Evolutionary conservation across 2,329 filamentous ascomycete species (phyloP).

Genomic region (Nigrospora osmanthi): DNA sequence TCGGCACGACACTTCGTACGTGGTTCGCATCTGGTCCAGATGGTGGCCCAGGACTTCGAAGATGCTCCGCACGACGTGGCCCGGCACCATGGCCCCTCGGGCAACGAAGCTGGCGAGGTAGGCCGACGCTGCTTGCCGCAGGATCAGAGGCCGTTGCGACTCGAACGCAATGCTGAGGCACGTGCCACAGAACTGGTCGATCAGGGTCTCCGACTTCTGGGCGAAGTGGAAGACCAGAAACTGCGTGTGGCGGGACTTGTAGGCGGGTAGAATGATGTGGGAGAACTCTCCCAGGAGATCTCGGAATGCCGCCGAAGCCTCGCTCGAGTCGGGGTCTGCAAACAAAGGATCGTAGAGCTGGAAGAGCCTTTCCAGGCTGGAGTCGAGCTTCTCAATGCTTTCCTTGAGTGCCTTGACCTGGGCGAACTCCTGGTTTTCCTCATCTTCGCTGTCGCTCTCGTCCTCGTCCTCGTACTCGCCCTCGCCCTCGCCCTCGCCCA

Average conservation of each 20-base stretch:
- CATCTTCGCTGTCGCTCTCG: conserved; percentile 62
- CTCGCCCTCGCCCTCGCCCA: conserved; percentile 36
- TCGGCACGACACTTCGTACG: conserved; percentile 66
- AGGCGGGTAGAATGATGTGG: conserved; percentile 80
- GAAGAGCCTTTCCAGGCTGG: conserved; percentile 82
- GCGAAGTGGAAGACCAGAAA: conserved; percentile 95
- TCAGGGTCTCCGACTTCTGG: conserved; percentile 69
- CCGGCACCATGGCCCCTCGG: conserved; percentile 73
- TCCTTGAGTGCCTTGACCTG: conserved; percentile 67
- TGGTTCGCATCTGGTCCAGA: conserved; percentile 64
- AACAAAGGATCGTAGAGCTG: conserved; percentile 72
- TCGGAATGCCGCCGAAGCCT: conserved; percentile 66
- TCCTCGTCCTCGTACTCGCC: conserved; percentile 62
- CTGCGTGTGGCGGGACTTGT: conserved; percentile 87
- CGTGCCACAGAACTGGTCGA: conserved; percentile 74
- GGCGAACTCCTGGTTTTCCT: conserved; percentile 55
- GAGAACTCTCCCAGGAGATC: conserved; percentile 80
- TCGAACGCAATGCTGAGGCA: conserved; percentile 68
- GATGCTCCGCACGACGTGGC: conserved; percentile 70
- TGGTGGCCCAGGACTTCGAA: conserved; percentile 73
- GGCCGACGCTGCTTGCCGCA: conserved; percentile 78
- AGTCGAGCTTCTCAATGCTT: conserved; percentile 86
- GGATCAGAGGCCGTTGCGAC: conserved; percentile 59
- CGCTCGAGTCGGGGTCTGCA: conserved; percentile 56
- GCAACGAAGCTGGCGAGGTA: conserved; percentile 95